phyloP scores from a whole-genome alignment of 768 basidiomycete genomes.

The Calocybe cyanea region DNA sequence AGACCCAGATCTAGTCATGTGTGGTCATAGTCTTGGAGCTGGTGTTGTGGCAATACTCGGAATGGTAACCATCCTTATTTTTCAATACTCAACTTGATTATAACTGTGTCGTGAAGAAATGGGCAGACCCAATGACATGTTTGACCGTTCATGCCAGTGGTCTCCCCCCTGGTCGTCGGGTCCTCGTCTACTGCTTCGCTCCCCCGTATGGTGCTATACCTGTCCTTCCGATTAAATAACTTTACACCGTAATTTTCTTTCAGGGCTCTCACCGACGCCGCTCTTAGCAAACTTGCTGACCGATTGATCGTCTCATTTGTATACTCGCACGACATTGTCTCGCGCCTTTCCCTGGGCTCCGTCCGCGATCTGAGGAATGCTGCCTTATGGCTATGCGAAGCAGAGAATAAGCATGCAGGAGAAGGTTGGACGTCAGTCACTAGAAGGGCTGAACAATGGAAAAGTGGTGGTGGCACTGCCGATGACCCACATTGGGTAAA shows the following conservation, averaged over 20 bases:
- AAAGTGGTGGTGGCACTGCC: constrained; percentile 46
- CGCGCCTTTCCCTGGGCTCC: constrained; percentile 73
- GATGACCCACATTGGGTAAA: constrained; percentile 58
- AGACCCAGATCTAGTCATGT: constrained; percentile 61
- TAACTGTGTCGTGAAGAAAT: constrained; percentile 49
- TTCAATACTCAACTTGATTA: neutral
- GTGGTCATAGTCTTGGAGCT: constrained; percentile 82
- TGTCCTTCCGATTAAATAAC: neutral
- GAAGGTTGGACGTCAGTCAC: constrained; percentile 53
- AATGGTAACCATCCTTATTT: constrained; percentile 43
- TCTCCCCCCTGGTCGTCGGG: constrained; percentile 59
- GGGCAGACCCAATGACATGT: constrained; percentile 80
- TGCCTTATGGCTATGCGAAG: constrained; percentile 77
- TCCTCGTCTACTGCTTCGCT: constrained; percentile 75
- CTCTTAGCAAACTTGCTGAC: constrained; percentile 55
- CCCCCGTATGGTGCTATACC: constrained; percentile 55
- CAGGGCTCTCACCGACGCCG: constrained; percentile 61
- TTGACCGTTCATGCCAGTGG: constrained; percentile 66
- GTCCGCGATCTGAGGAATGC: constrained; percentile 74
- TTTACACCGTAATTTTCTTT: neutral
- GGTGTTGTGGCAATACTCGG: constrained; percentile 76
- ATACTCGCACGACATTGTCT: constrained; percentile 79
- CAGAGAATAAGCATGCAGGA: constrained; percentile 42
- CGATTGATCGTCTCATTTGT: constrained; percentile 74
- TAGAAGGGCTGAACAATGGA: constrained; percentile 52